Evolutionary conservation across 1,284 basidiomycete genomes (phyloP).

Genomic region (Violaceomyces palustris): DNA sequence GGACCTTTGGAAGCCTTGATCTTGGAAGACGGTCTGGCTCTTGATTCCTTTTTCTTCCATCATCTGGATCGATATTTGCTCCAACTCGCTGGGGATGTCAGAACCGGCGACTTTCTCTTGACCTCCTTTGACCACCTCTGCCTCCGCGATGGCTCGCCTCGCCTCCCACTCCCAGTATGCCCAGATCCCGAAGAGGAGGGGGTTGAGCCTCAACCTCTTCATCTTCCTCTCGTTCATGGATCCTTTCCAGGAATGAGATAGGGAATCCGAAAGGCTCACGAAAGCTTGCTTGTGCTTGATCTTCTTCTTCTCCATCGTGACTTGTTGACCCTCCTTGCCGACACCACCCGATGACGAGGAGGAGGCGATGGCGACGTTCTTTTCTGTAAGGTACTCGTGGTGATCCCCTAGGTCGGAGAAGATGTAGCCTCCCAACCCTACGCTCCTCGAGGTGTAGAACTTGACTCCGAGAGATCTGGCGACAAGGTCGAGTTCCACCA

Average conservation of each 20-base stretch:
- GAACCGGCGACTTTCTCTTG: slow-evolving; percentile 3
- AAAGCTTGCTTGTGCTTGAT: slow-evolving; percentile 65
- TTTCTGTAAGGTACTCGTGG: slow-evolving; percentile 80
- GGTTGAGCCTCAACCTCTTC: slow-evolving; percentile 62
- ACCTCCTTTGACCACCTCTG: not conserved
- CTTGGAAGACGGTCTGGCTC: not conserved
- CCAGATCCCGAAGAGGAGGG: slow-evolving; percentile 64
- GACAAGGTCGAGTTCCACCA: slow-evolving; percentile 72
- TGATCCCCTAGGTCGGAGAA: slow-evolving; percentile 78
- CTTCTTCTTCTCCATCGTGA: slow-evolving; percentile 54
- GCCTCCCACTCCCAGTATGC: slow-evolving; percentile 35
- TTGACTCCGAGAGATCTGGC: slow-evolving; percentile 57
- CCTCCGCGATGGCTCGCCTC: not conserved
- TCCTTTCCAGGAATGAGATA: slow-evolving; percentile 62
- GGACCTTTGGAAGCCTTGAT: not conserved
- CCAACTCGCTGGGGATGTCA: slow-evolving; percentile 56
- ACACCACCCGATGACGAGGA: too few species aligned
- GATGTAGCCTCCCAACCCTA: slow-evolving; percentile 87
- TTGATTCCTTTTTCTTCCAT: slow-evolving; percentile 4
- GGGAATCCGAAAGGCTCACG: slow-evolving; percentile 62
- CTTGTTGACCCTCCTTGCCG: too few species aligned
- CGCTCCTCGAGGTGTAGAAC: slow-evolving; percentile 82
- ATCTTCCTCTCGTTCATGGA: slow-evolving; percentile 68
- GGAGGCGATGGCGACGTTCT: slow-evolving; percentile 1
- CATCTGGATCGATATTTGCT: slow-evolving; percentile 7